Evolutionary conservation across 2,329 filamentous ascomycete genomes (phyloP).

Genomic region (Aspergillus brunneoviolaceus): DNA sequence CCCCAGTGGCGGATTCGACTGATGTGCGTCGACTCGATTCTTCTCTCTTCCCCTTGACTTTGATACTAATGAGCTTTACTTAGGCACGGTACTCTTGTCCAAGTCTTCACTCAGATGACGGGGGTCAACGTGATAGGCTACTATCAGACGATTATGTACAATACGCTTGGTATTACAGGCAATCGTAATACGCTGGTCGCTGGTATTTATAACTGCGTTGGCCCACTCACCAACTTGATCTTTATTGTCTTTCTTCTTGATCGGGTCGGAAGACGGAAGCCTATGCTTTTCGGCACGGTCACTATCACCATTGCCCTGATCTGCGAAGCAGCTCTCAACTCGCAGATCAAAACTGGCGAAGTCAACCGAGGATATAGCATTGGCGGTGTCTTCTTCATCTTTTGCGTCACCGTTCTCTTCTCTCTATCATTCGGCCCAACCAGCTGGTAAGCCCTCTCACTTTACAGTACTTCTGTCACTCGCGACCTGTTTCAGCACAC

Average conservation of each 20-base stretch:
- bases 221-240: slow-evolving; percentile 41
- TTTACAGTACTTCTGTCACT: neutral
- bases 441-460: slow-evolving; percentile 25
- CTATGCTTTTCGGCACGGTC: slow-evolving; percentile 54
- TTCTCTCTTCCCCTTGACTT: neutral
- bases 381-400: slow-evolving; percentile 65
- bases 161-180: slow-evolving; percentile 56
- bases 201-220: slow-evolving; percentile 61
- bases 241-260: slow-evolving; percentile 61
- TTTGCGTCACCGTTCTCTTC: slow-evolving; percentile 60
- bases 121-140: slow-evolving; percentile 45
- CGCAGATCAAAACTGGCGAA: slow-evolving; percentile 42
- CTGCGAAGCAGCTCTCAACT: slow-evolving; percentile 61
- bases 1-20: slow-evolving; percentile 60
- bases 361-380: slow-evolving; percentile 52
- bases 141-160: slow-evolving; percentile 44
- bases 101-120: slow-evolving; percentile 63
- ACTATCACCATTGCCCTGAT: slow-evolving; percentile 58
- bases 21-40: slow-evolving; percentile 32
- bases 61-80: neutral
- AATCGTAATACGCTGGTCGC: slow-evolving; percentile 55
- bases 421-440: slow-evolving; percentile 58
- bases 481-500: slow-evolving; percentile 11
- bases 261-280: slow-evolving; percentile 53
- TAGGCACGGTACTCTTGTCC: slow-evolving; percentile 58